Conservation (phyloP, 2,329 filamentous ascomycete species). For the Karstenula rhodostoma region DNA sequence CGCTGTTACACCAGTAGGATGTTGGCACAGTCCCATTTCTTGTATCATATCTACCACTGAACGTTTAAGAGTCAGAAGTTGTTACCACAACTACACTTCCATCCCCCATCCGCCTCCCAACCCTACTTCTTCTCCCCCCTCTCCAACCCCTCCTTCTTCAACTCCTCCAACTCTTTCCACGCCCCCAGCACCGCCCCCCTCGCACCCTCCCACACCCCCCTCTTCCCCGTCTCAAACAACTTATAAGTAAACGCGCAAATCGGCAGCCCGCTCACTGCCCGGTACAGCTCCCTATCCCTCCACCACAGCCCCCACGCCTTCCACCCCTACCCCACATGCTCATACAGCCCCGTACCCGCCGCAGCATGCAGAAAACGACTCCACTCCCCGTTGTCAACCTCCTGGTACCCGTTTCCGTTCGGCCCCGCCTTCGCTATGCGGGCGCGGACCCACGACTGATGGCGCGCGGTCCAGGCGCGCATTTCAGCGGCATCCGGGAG, state of each 20-base stretch:
- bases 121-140: neutral
- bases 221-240: conserved; percentile 50
- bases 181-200: conserved; percentile 45
- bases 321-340: conserved; percentile 54
- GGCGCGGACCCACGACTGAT: conserved; percentile 36
- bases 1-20: too few species aligned
- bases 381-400: conserved; percentile 38
- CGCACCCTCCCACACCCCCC: conserved; percentile 54
- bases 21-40: too few species aligned
- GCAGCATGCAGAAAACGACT: conserved; percentile 53
- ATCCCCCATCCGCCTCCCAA: neutral
- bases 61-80: neutral
- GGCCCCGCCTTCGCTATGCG: conserved; percentile 45
- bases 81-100: too few species aligned
- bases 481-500: conserved; percentile 52
- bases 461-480: conserved; percentile 16
- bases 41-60: too few species aligned
- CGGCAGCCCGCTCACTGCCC: conserved; percentile 52
- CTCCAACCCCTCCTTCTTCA: neutral
- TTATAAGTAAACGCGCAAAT: conserved; percentile 52
- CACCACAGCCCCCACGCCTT: conserved; percentile 55
- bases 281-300: conserved; percentile 49
- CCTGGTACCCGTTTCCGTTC: conserved; percentile 29
- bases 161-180: conserved; percentile 21
- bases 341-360: conserved; percentile 53